A percentile compares a stretch with the other conserved stretches of the same genome.
phyloP scores from a whole-genome alignment of 257 asterid genomes.

The Solanum pinnatisectum region DNA sequence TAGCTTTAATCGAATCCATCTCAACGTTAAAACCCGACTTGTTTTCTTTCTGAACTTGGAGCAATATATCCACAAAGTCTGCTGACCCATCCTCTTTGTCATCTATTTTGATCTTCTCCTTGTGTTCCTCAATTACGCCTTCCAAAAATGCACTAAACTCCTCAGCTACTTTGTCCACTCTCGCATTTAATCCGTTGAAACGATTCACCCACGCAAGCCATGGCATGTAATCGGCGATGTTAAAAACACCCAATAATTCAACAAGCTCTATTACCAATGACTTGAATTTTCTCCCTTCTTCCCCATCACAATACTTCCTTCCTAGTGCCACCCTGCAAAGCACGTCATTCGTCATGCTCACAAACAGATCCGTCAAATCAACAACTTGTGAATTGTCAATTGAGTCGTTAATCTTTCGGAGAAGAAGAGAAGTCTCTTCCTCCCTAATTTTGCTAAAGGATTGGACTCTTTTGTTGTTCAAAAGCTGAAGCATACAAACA shows the following conservation, averaged over 20 bases:
- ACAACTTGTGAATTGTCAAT: neutral
- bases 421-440: slow-evolving; percentile 3
- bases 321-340: slow-evolving; percentile 5
- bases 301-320: neutral
- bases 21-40: neutral
- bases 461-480: slow-evolving; percentile 10
- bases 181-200: slow-evolving; percentile 17
- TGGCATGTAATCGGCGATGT: slow-evolving; percentile 13
- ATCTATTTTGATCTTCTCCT: neutral
- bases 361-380: neutral
- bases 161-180: slow-evolving; percentile 1
- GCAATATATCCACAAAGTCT: slow-evolving; percentile 18
- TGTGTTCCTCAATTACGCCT: slow-evolving; percentile 10
- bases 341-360: neutral
- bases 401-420: neutral
- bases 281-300: neutral
- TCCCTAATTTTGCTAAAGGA: slow-evolving; percentile 1
- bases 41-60: slow-evolving; percentile 8
- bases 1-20: slow-evolving; percentile 23
- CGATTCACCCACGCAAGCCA: slow-evolving; percentile 23
- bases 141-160: slow-evolving; percentile 21
- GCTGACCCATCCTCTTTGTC: neutral
- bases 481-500: slow-evolving; percentile 8
- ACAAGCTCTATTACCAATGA: neutral
- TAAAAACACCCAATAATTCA: neutral